A percentile compares a stretch with the other conserved stretches of the same genome.
These are phyloP conservation scores for Verticillium dahliae DNA, from an alignment of 2,329 filamentous ascomycete species.

Conservation along the genomic window DNA sequence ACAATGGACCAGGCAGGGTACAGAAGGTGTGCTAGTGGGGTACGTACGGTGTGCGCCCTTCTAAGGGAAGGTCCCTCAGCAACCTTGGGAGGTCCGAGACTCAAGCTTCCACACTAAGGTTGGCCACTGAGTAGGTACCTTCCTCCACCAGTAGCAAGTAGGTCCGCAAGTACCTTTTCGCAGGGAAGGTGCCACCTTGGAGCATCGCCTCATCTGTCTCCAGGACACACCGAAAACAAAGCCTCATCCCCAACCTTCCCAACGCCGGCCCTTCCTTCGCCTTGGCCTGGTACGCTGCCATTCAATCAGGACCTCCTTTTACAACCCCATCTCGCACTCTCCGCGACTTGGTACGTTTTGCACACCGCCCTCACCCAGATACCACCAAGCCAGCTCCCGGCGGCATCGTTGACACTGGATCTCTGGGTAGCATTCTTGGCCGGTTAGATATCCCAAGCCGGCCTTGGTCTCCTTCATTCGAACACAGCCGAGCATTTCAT, in stretches of 20 bases:
- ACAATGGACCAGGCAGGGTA: no score
- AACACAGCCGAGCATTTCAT: neutral
- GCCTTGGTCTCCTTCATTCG: neutral
- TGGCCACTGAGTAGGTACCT: neutral
- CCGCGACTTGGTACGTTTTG: neutral
- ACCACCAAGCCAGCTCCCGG: neutral
- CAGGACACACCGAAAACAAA: slow-evolving; percentile 27
- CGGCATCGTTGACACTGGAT: neutral
- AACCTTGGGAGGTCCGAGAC: no score
- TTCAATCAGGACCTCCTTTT: neutral
- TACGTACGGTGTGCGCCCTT: no score
- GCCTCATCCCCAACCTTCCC: slow-evolving; percentile 30
- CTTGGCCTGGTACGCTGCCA: neutral
- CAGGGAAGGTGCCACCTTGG: neutral
- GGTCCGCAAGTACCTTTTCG: neutral
- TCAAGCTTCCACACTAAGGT: no score
- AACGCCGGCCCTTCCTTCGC: neutral
- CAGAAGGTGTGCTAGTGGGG: no score
- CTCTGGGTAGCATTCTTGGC: neutral
- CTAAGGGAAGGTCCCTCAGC: no score
- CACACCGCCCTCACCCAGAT: neutral
- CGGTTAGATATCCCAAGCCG: neutral
- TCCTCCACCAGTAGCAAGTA: neutral
- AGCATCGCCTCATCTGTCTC: neutral
- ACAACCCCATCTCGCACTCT: neutral